Base-by-base conservation (phyloP, 768 basidiomycete genomes). In the Fibroporia radiculosa region DNA sequence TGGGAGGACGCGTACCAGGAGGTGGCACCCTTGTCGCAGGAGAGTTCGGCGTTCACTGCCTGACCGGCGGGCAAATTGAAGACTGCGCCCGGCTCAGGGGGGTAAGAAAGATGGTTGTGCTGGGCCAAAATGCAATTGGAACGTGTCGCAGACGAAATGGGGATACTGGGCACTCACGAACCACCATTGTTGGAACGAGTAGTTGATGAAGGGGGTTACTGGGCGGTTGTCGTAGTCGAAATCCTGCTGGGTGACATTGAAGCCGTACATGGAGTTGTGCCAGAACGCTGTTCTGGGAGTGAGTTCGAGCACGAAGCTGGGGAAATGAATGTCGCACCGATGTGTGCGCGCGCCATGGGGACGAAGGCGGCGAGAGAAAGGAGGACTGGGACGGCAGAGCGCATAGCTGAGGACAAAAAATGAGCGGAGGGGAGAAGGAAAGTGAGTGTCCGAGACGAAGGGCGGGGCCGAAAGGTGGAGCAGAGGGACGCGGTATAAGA, bases 21-120 rank as follows among this genome's bases (percentile, higher is more conserved):
- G 0, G 82, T 84, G 0, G 75, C 75, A 20, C 72, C 73, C 52
- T 83, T 83, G 59, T 76, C 69, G 64, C 81, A 71, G 11, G 67
- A 72, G 18, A 84, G 66, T 57, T 84, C 70, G 8, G 68, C 56
- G 13, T 71, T 78, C 32, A 69, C 75, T 11, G 60, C 61, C 42
- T 73, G 56, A 19, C 82, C 82, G 0, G 75, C 82, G 0, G 75
- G 74, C 29, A 84, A 72, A 25, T 74, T 66, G 51, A 82, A 77
- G 56, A 80, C 59, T 56, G 80, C 77, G 3, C 67, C 68, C 0
- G 60, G 49, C 55, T 80, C 70, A 2, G 84, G 82, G 0, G 82
- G 82, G 47, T 71, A 61, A 42, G 58, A 63, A 28, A 80, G 72
- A 57, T 81, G 79, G 43, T 64, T 64, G 53, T 84, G 79, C 47